phyloP scores from a whole-genome alignment of 768 basidiomycete genomes.

The Hortiboletus flavorubellus region DNA sequence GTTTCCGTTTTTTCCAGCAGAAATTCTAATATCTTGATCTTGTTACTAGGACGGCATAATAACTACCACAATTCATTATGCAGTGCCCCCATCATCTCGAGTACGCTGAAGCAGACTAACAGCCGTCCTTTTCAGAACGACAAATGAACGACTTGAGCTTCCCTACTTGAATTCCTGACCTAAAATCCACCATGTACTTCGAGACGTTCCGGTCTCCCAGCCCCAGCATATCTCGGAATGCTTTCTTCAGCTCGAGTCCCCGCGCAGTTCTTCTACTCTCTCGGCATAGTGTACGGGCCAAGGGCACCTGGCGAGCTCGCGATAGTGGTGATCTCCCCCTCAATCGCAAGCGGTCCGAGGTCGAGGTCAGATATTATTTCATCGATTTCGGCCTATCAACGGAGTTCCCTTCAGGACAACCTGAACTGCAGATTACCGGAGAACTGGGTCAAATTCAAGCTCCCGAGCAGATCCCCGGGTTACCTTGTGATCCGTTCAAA shows the following conservation, averaged over 20 bases:
- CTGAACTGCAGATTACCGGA: background rate
- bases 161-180: constrained; percentile 27
- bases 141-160: constrained; percentile 37
- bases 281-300: constrained; percentile 30
- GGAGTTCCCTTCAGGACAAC: constrained; percentile 15
- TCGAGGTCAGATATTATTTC: constrained; percentile 31
- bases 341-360: constrained; percentile 22
- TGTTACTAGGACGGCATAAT: background rate
- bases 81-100: constrained; percentile 39
- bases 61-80: constrained; percentile 18
- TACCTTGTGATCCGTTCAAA: constrained; percentile 31
- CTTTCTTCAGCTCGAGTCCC: constrained; percentile 25
- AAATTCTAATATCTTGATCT: too few relatives aligned
- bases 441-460: background rate
- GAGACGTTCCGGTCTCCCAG: constrained; percentile 31
- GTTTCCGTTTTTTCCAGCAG: too few relatives aligned
- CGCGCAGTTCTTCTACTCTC: constrained; percentile 16
- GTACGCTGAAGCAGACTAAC: constrained; percentile 31
- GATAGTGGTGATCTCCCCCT: constrained; percentile 16
- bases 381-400: constrained; percentile 37
- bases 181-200: constrained; percentile 38
- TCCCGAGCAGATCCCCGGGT: constrained; percentile 19
- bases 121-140: constrained; percentile 38
- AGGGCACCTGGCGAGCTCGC: background rate
- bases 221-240: constrained; percentile 30